Evolutionary conservation across 2,329 filamentous ascomycete species (phyloP).

Genomic region (Paecilomyces sp.): DNA sequence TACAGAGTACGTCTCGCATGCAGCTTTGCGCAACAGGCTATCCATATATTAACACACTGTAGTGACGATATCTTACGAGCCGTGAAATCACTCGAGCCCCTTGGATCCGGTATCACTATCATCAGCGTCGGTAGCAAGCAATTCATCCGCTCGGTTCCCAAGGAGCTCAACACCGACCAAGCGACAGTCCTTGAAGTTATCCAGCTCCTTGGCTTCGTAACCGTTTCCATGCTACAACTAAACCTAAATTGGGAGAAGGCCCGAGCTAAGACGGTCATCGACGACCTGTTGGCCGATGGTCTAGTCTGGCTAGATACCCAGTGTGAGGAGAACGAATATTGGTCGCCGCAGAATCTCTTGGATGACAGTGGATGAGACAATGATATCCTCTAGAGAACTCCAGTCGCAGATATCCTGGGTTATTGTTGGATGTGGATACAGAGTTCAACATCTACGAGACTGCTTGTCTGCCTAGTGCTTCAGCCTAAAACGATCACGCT

Average conservation of each 20-base stretch:
- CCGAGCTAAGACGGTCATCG: constrained; percentile 78
- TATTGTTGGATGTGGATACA: neutral
- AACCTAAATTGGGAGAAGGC: constrained; percentile 83
- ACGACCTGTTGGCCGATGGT: constrained; percentile 81
- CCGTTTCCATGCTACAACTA: constrained; percentile 75
- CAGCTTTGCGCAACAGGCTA: neutral
- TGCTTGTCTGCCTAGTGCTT: no score
- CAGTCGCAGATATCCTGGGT: neutral
- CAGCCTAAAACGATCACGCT: no score
- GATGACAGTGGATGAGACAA: constrained; percentile 31
- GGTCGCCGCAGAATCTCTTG: constrained; percentile 50
- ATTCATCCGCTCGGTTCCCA: constrained; percentile 87
- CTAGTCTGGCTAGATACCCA: constrained; percentile 93
- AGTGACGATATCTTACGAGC: constrained; percentile 86
- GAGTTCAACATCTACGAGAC: neutral
- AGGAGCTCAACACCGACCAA: constrained; percentile 92
- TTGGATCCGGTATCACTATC: constrained; percentile 82
- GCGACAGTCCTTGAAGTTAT: constrained; percentile 85
- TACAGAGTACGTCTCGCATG: constrained; percentile 54
- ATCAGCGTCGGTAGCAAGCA: constrained; percentile 74
- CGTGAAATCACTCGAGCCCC: constrained; percentile 75
- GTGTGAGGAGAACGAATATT: constrained; percentile 82
- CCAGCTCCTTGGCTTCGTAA: constrained; percentile 84
- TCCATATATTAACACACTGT: neutral
- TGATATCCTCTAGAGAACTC: neutral